phyloP scores from a whole-genome alignment of 139 green algal species.

The Microglena sp. region DNA sequence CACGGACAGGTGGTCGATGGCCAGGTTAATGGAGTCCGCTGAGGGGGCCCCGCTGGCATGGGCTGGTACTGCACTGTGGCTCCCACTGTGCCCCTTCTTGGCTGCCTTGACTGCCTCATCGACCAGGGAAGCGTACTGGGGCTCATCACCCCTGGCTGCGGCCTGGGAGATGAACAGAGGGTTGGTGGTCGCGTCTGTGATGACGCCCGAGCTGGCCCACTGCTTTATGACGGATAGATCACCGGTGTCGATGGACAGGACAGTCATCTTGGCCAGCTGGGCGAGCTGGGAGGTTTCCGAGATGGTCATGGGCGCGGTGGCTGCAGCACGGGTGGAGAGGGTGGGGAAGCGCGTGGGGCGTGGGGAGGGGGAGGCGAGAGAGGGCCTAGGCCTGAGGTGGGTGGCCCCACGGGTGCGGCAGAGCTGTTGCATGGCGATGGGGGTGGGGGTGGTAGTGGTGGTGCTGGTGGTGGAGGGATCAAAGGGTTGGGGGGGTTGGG shows the following conservation, averaged over 20 bases:
- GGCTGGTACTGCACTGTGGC: background rate
- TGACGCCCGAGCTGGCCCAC: conserved; percentile 19
- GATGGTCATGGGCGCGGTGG: background rate
- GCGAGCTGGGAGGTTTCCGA: conserved; percentile 11
- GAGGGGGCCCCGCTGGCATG: background rate
- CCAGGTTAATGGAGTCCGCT: conserved; percentile 23
- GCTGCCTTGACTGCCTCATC: background rate
- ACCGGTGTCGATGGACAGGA: conserved; percentile 17
- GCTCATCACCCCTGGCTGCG: conserved; percentile 17
- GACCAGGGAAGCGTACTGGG: conserved; percentile 14
- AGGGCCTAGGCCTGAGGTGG: no score
- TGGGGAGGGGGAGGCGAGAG: no score
- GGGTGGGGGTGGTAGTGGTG: no score
- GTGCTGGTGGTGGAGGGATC: no score
- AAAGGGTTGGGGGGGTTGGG: no score
- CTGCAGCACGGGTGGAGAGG: no score
- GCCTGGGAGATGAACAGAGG: conserved; percentile 40
- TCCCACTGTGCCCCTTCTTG: background rate
- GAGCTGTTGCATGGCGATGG: no score
- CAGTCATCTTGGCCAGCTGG: conserved; percentile 8
- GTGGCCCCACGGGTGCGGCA: no score
- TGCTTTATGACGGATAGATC: conserved; percentile 25
- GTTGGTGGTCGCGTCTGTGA: conserved; percentile 40
- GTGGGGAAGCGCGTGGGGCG: no score
- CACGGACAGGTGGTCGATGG: conserved; percentile 36